Percentiles rank a stretch among this genome's conserved stretches.
These are phyloP conservation scores for Debaryomyces robertsiae DNA, from an alignment of 1,139 yeast species.

Conservation along the genomic window DNA sequence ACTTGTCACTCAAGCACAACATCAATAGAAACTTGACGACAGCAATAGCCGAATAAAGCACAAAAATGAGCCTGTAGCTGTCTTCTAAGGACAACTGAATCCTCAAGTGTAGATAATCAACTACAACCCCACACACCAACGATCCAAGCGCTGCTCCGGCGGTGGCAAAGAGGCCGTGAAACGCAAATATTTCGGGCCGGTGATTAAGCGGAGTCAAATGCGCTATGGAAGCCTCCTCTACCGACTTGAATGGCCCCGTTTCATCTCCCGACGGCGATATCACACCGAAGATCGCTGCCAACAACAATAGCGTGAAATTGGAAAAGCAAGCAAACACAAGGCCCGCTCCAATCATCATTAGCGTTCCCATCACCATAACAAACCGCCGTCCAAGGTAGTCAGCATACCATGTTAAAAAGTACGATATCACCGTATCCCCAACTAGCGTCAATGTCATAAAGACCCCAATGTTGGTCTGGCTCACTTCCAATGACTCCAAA, in stretches of 20 bases:
- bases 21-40: conserved; percentile 54
- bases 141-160: conserved; percentile 80
- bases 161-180: conserved; percentile 67
- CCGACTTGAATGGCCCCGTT: conserved; percentile 88
- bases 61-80: conserved; percentile 63
- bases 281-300: conserved; percentile 62
- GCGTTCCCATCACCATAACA: conserved; percentile 65
- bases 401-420: conserved; percentile 75
- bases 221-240: conserved; percentile 85
- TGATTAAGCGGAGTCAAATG: conserved; percentile 69
- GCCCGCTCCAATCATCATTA: conserved; percentile 75
- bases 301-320: conserved; percentile 55
- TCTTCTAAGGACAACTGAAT: conserved; percentile 33
- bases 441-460: conserved; percentile 82
- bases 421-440: conserved; percentile 79
- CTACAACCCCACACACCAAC: conserved; percentile 59
- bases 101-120: conserved; percentile 44
- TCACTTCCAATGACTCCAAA: conserved; percentile 55
- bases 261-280: conserved; percentile 92
- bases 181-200: conserved; percentile 76
- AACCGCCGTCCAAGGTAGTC: conserved; percentile 71
- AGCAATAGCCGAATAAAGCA: conserved; percentile 60
- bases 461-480: conserved; percentile 65
- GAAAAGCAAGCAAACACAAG: conserved; percentile 54
- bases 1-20: conserved; percentile 52